Conservation (phyloP, 2,329 filamentous ascomycete species). For the Aspergillus latus region DNA sequence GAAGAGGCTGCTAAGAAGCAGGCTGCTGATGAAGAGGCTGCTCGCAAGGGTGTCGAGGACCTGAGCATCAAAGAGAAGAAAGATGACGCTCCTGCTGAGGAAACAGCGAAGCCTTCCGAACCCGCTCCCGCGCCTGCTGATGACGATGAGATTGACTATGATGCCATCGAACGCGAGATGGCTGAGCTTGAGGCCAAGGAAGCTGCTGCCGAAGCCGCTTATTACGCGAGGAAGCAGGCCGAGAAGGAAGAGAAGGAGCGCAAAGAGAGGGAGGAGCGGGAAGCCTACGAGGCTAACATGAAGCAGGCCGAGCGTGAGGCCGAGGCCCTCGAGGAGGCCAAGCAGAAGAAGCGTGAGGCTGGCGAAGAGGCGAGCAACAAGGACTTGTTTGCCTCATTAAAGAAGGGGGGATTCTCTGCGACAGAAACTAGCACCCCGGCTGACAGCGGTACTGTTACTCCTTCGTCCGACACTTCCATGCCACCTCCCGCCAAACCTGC, state of each 20-base stretch:
- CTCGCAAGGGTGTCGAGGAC: slow-evolving; percentile 28
- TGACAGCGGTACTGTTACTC: slow-evolving; percentile 48
- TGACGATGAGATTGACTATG: slow-evolving; percentile 45
- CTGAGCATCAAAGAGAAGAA: slow-evolving; percentile 36
- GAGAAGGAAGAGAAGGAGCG: slow-evolving; percentile 59
- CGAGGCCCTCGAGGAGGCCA: slow-evolving; percentile 48
- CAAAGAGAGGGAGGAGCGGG: slow-evolving; percentile 48
- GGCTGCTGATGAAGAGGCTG: slow-evolving; percentile 43
- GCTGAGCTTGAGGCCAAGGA: slow-evolving; percentile 50
- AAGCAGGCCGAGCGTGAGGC: slow-evolving; percentile 51
- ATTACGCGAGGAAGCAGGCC: slow-evolving; percentile 73
- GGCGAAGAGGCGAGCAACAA: slow-evolving; percentile 37
- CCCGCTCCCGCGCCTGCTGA: slow-evolving; percentile 34
- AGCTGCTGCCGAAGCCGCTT: slow-evolving; percentile 45
- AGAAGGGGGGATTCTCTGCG: slow-evolving; percentile 40
- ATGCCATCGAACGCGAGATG: slow-evolving; percentile 49
- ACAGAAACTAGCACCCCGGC: slow-evolving; percentile 42
- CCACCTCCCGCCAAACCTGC: slow-evolving; percentile 55
- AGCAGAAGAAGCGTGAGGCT: slow-evolving; percentile 42
- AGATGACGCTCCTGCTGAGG: slow-evolving; percentile 45
- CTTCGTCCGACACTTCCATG: slow-evolving; percentile 48
- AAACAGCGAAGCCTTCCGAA: slow-evolving; percentile 34
- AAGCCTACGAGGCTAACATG: slow-evolving; percentile 48
- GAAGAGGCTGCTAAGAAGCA: slow-evolving; percentile 35
- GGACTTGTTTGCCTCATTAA: slow-evolving; percentile 47